Conservation (phyloP, 1,139 yeast species). For the Yarrowia galli region DNA sequence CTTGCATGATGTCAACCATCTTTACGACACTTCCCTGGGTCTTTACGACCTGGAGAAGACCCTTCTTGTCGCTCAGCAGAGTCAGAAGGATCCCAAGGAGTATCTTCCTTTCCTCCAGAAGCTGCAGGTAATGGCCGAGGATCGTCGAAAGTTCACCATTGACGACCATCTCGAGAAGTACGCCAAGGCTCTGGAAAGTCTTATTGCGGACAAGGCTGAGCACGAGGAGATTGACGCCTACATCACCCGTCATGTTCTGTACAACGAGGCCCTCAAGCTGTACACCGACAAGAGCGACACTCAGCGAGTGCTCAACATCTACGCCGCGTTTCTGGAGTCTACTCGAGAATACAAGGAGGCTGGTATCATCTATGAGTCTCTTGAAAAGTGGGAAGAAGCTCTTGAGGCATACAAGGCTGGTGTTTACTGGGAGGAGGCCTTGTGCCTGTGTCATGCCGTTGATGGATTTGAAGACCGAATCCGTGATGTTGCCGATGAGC, state of each 20-base stretch:
- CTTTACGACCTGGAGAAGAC: constrained; percentile 84
- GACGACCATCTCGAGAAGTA: constrained; percentile 77
- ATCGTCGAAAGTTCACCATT: constrained; percentile 75
- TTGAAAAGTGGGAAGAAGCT: constrained; percentile 65
- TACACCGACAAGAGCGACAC: constrained; percentile 63
- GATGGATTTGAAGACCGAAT: constrained; percentile 48
- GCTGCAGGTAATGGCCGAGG: constrained; percentile 69
- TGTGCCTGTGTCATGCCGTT: constrained; percentile 57
- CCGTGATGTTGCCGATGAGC: constrained; percentile 59
- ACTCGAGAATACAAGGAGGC: constrained; percentile 66
- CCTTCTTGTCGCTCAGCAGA: constrained; percentile 87
- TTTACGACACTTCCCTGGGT: constrained; percentile 82
- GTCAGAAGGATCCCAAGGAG: constrained; percentile 98
- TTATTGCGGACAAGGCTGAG: constrained; percentile 51
- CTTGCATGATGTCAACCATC: constrained; percentile 83
- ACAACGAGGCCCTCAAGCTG: constrained; percentile 68
- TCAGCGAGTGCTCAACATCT: constrained; percentile 62
- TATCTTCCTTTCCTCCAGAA: constrained; percentile 90
- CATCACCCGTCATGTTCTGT: constrained; percentile 75
- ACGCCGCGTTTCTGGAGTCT: constrained; percentile 68
- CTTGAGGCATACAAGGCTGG: constrained; percentile 71
- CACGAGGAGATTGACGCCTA: constrained; percentile 70
- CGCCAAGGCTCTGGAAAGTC: constrained; percentile 72
- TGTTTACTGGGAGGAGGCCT: constrained; percentile 85
- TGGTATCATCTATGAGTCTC: constrained; percentile 76